phyloP scores from a whole-genome alignment of 2,329 filamentous ascomycete species.

The Kalaharituber pfeilii region DNA sequence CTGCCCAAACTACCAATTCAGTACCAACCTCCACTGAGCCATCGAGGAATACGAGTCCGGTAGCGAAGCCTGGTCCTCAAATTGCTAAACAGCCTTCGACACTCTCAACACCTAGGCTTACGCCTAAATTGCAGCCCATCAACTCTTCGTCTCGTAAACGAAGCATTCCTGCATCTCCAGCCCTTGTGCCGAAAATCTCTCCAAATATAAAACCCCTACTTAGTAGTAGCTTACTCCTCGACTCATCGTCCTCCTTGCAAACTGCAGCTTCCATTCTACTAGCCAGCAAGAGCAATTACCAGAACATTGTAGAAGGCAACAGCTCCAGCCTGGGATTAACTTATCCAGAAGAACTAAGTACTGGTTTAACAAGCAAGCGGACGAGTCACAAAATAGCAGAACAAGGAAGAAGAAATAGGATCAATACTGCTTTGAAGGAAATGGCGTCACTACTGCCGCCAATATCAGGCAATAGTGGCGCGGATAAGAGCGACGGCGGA shows the following conservation, averaged over 20 bases:
- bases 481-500: constrained; percentile 32
- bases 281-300: constrained; percentile 92
- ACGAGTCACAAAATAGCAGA: constrained; percentile 97
- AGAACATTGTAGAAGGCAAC: constrained; percentile 89
- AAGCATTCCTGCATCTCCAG: constrained; percentile 18
- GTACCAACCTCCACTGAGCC: neutral
- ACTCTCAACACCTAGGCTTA: neutral
- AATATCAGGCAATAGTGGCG: constrained; percentile 29
- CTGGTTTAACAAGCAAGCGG: constrained; percentile 85
- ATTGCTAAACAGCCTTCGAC: neutral
- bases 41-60: neutral
- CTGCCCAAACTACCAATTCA: neutral
- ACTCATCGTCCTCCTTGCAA: neutral
- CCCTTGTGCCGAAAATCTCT: constrained; percentile 66
- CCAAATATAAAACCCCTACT: constrained; percentile 86
- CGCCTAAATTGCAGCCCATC: neutral
- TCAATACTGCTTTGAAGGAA: constrained; percentile 82
- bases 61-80: neutral
- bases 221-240: neutral
- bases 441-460: constrained; percentile 71
- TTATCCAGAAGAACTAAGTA: constrained; percentile 79
- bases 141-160: neutral
- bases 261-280: constrained; percentile 50
- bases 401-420: constrained; percentile 83
- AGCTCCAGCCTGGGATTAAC: constrained; percentile 64